Base-by-base conservation (phyloP, 495 filamentous ascomycete species). In the Neurospora discreta region DNA sequence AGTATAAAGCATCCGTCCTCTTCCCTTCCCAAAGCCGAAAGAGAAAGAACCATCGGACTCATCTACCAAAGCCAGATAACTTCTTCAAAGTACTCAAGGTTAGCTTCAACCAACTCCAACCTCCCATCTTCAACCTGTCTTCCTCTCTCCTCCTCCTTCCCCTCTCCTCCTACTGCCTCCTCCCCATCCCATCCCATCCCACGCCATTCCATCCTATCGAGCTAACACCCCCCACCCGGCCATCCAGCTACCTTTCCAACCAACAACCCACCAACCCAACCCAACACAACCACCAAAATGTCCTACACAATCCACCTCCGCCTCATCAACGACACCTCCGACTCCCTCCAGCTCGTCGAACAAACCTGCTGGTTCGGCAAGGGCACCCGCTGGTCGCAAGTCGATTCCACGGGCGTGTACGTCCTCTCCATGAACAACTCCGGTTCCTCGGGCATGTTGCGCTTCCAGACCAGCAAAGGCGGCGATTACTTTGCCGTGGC, bases 401-500 rank as follows among this genome's bases (percentile, higher is more conserved):
- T 39, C 41, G 26, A 26, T 2, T 42, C 39, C 2, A 69, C 68
- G 0, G 52, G 52, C 2, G 52, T 65, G 0, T 26, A 36, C 71
- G 26, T 46, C 30, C 71, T 72, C 11, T 26, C 39, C 33, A 72
- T 72, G 71, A 39, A 26, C 1, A 3, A 1, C 0, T 43, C 38
- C 42, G 71, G 71, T 9, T 43, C 39, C 40, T 72, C 71, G 5
- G 71, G 71, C 7, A 72, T 72, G 71, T 36, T 72, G 2, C 71
- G 71, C 23, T 39, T 72, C 30, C 71, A 42, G 8, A 46, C 68
- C 8, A 70, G 39, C 20, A 23, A 44, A 18, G 71, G 71, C 39
- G 71, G 71, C 39, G 71, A 72, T 5, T 43, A 15, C 71, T 72
- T 72, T n/a, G 36, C 71, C 68, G 42, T 72, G 2, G 68, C 68